These are phyloP conservation scores for Mastigamoeba balamuthi DNA, from an alignment of 78 protist genomes.

Conservation along the genomic window DNA sequence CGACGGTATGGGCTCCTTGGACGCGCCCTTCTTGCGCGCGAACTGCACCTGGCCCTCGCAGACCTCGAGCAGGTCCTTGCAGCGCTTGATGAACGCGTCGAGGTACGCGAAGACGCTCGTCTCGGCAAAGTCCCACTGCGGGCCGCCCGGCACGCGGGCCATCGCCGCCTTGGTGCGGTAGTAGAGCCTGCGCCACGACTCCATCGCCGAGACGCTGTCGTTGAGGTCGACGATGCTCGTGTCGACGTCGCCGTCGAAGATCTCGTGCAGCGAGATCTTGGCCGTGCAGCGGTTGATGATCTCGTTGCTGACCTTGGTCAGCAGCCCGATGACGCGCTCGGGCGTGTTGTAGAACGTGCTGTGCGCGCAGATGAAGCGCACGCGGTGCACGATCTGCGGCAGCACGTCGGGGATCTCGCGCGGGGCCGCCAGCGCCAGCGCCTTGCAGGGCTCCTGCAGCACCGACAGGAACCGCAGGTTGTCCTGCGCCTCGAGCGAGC, in stretches of 20 bases:
- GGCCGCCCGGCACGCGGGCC: not conserved
- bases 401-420: constrained; percentile 38
- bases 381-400: constrained; percentile 24
- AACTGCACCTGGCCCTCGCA: constrained; percentile 73
- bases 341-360: constrained; percentile 44
- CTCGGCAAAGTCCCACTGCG: constrained; percentile 19
- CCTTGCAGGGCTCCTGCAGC: constrained; percentile 51
- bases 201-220: constrained; percentile 25
- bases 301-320: constrained; percentile 58
- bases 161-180: not conserved
- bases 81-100: constrained; percentile 85
- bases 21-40: constrained; percentile 1
- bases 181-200: constrained; percentile 22
- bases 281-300: constrained; percentile 54
- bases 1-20: constrained; percentile 2
- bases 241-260: constrained; percentile 54
- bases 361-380: constrained; percentile 53
- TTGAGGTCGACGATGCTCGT: not conserved
- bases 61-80: constrained; percentile 64
- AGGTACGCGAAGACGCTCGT: constrained; percentile 61
- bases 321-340: constrained; percentile 38
- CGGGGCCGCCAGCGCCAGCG: constrained; percentile 27
- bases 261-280: constrained; percentile 33
- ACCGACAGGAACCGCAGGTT: constrained; percentile 45
- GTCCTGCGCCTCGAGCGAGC: constrained; percentile 41